Evolutionary conservation across 2,329 filamentous ascomycete genomes (phyloP).

Genomic region (Talaromyces sp.): DNA sequence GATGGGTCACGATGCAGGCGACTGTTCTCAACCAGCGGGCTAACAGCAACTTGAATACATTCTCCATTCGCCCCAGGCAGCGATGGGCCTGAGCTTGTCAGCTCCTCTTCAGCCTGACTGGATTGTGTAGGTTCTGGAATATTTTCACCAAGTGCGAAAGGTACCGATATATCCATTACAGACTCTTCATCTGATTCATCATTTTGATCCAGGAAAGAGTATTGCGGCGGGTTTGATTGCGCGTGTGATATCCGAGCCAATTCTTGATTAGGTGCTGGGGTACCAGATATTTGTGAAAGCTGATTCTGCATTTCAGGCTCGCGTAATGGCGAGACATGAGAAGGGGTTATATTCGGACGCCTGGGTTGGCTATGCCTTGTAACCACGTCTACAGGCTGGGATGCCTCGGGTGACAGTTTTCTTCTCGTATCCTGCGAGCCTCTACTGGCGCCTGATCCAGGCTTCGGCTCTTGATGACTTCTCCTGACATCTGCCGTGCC

Average conservation of each 20-base stretch:
- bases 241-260: not conserved
- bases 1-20: conserved; percentile 3
- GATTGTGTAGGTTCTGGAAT: conserved; percentile 24
- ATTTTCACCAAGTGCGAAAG: conserved; percentile 29
- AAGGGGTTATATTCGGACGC: not conserved
- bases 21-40: conserved; percentile 24
- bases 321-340: not conserved
- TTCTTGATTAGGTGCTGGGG: not conserved
- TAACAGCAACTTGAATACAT: conserved; percentile 38
- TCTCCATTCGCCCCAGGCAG: conserved; percentile 19
- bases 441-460: too few species aligned
- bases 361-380: not conserved
- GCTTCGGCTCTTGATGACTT: not conserved
- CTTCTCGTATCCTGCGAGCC: too few species aligned
- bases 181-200: conserved; percentile 32
- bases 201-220: not conserved
- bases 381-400: too few species aligned
- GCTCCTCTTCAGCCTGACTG: conserved; percentile 27
- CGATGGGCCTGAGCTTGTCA: conserved; percentile 25
- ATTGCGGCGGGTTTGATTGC: too few species aligned
- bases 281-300: not conserved
- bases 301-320: not conserved
- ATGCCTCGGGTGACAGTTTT: too few species aligned
- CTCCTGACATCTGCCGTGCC: not conserved
- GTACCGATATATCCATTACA: conserved; percentile 40